Evolutionary conservation across 2,329 filamentous ascomycete genomes (phyloP).

Genomic region (Knufia petricola): DNA sequence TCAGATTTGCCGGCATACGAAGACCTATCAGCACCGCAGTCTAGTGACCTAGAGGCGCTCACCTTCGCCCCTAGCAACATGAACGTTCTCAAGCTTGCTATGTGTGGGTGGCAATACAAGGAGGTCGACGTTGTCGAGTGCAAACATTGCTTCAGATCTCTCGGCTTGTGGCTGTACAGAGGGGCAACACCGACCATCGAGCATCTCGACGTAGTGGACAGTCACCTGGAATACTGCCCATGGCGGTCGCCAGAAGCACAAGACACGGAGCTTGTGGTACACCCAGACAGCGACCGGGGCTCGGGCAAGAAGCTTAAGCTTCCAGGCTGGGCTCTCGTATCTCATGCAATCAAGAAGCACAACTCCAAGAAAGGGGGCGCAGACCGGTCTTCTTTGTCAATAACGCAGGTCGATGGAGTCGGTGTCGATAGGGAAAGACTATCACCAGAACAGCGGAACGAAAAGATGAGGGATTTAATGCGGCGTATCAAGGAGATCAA

Average conservation of each 20-base stretch:
- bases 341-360: slow-evolving; percentile 17
- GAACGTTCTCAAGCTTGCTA: slow-evolving; percentile 57
- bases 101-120: slow-evolving; percentile 65
- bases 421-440: slow-evolving; percentile 1
- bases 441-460: slow-evolving; percentile 24
- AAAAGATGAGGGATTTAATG: slow-evolving; percentile 26
- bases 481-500: slow-evolving; percentile 29
- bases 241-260: slow-evolving; percentile 41
- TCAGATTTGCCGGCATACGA: slow-evolving; percentile 31
- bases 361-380: slow-evolving; percentile 10
- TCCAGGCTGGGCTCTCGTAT: slow-evolving; percentile 20
- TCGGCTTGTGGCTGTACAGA: slow-evolving; percentile 85
- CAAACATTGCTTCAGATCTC: slow-evolving; percentile 72
- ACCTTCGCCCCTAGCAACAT: slow-evolving; percentile 35
- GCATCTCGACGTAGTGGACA: slow-evolving; percentile 57
- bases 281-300: background rate
- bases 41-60: slow-evolving; percentile 26
- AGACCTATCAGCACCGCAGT: slow-evolving; percentile 23
- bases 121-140: slow-evolving; percentile 59
- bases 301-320: slow-evolving; percentile 14
- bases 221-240: slow-evolving; percentile 76
- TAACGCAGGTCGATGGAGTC: slow-evolving; percentile 7
- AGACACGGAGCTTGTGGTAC: slow-evolving; percentile 17
- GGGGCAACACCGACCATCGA: slow-evolving; percentile 55
- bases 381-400: slow-evolving; percentile 1